phyloP scores from a whole-genome alignment of 768 basidiomycete genomes.

The Naganishia friedmannii region DNA sequence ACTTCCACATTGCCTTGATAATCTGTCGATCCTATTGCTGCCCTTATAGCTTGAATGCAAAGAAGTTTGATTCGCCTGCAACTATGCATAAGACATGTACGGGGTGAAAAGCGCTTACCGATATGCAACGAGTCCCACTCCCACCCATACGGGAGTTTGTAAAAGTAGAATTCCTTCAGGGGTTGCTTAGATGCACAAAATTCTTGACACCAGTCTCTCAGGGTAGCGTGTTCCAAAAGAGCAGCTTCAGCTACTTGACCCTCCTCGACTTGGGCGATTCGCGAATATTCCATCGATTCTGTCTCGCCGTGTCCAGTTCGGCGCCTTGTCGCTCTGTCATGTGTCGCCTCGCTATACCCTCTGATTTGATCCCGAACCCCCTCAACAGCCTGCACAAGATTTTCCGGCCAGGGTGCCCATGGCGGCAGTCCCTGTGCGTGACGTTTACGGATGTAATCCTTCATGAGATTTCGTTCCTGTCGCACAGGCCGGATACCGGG shows the following conservation, averaged over 20 bases:
- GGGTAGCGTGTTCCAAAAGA: slow-evolving; percentile 8
- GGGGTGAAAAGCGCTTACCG: not conserved
- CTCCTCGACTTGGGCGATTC: not conserved
- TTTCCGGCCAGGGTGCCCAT: not conserved
- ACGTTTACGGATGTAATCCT: not conserved
- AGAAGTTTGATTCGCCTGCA: too few species aligned
- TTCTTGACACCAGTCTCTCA: not conserved
- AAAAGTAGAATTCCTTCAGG: slow-evolving; percentile 7
- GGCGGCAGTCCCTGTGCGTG: not conserved
- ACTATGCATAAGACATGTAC: too few species aligned
- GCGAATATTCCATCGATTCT: not conserved
- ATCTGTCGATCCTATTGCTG: slow-evolving; percentile 16
- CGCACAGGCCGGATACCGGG: slow-evolving; percentile 13
- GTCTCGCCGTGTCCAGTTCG: not conserved
- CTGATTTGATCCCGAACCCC: slow-evolving; percentile 1
- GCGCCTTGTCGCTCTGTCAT: not conserved
- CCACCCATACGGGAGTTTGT: slow-evolving; percentile 5
- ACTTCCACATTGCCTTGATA: slow-evolving; percentile 9
- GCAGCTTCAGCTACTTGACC: not conserved
- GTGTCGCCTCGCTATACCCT: not conserved
- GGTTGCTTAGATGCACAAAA: not conserved
- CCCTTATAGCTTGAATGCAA: slow-evolving; percentile 3
- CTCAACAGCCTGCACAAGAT: not conserved
- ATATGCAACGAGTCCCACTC: not conserved
- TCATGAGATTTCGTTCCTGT: not conserved